Evolutionary conservation across 164 flowering plant genomes (phyloP).

Genomic region (Vitis rupestris): DNA sequence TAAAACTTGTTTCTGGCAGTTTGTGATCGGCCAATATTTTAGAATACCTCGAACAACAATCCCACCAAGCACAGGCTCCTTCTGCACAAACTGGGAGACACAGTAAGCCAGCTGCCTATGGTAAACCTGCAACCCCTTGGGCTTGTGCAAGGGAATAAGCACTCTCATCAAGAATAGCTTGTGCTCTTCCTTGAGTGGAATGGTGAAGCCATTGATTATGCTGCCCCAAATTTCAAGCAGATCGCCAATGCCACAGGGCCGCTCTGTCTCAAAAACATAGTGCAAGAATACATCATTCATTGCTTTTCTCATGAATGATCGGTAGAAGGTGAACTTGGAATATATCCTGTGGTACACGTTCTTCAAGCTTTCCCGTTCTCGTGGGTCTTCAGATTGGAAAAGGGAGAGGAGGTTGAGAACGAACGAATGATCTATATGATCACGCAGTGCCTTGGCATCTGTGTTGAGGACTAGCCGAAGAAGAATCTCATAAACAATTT

Average conservation of each 20-base stretch:
- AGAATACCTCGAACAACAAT: constrained; percentile 50
- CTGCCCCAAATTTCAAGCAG: constrained; percentile 81
- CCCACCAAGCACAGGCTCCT: constrained; percentile 66
- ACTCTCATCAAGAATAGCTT: constrained; percentile 65
- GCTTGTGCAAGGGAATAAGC: constrained; percentile 69
- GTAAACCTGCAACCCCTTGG: constrained; percentile 54
- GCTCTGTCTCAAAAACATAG: constrained; percentile 49
- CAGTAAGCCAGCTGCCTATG: constrained; percentile 75
- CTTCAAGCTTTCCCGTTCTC: constrained; percentile 70
- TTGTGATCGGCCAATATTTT: constrained; percentile 68
- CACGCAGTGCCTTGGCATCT: constrained; percentile 39
- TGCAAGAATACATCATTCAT: constrained; percentile 64
- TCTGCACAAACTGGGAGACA: constrained; percentile 72
- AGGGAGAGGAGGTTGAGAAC: constrained; percentile 49
- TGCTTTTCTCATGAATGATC: constrained; percentile 70
- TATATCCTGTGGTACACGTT: constrained; percentile 68
- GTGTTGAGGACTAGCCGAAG: constrained; percentile 33
- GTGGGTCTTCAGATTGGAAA: constrained; percentile 66
- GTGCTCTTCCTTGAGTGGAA: constrained; percentile 84
- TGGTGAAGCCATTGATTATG: constrained; percentile 68
- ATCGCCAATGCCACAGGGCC: constrained; percentile 63
- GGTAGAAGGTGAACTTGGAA: constrained; percentile 47
- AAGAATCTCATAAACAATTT: constrained; percentile 64
- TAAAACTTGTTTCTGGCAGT: constrained; percentile 66
- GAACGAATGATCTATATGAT: constrained; percentile 46